phyloP scores from a whole-genome alignment of 2,329 filamentous ascomycete species.

The Ceratocystis albifundus region DNA sequence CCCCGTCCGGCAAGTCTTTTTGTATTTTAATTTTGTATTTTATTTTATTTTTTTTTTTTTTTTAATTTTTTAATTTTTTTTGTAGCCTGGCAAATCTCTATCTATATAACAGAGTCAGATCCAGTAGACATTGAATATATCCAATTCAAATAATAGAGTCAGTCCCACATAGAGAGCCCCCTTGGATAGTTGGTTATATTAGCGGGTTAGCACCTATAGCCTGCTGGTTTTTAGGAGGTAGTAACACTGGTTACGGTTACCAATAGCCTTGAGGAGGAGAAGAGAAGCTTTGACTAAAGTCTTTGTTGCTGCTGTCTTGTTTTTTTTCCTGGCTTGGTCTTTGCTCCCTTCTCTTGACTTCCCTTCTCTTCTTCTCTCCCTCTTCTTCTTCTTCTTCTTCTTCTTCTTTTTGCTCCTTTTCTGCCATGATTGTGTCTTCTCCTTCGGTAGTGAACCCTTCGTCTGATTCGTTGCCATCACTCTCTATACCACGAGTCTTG shows the following conservation, averaged over 20 bases:
- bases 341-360: constrained; percentile 12
- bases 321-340: constrained; percentile 10
- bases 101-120: too few species aligned
- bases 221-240: background rate
- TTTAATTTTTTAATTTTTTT: too few species aligned
- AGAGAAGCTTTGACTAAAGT: constrained; percentile 10
- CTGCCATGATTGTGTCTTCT: constrained; percentile 19
- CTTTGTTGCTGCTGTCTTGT: constrained; percentile 5
- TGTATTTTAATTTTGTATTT: too few species aligned
- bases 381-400: constrained; percentile 5
- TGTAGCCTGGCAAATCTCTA: background rate
- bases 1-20: too few species aligned
- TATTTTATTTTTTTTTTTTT: too few species aligned
- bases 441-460: constrained; percentile 13
- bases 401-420: constrained; percentile 8
- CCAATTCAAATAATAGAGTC: too few species aligned
- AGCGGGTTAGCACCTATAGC: background rate
- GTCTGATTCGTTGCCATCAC: constrained; percentile 16
- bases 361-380: constrained; percentile 5
- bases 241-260: background rate
- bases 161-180: background rate
- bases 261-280: background rate
- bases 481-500: constrained; percentile 19
- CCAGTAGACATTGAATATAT: too few species aligned
- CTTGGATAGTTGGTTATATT: background rate